phyloP scores from a whole-genome alignment of 164 flowering plant genomes.

The Chimonanthus salicifolius region DNA sequence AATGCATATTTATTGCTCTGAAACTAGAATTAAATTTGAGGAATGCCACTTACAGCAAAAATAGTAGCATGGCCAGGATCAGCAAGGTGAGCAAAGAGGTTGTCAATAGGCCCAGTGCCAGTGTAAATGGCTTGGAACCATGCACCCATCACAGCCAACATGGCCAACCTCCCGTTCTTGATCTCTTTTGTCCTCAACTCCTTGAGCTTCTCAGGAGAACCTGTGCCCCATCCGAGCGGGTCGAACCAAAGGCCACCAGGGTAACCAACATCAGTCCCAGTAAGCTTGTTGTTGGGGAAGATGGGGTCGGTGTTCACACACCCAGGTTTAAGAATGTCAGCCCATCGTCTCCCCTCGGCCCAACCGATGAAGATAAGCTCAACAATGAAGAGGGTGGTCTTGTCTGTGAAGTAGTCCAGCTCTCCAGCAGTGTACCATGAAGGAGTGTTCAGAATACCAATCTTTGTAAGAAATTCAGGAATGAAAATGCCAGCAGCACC shows the following conservation, averaged over 20 bases:
- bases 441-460: conserved; percentile 94
- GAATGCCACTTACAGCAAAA: conserved; percentile 57
- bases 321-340: conserved; percentile 85
- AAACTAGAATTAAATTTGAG: background rate
- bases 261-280: conserved; percentile 95
- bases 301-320: conserved; percentile 94
- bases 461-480: conserved; percentile 85
- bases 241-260: conserved; percentile 99
- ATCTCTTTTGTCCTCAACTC: conserved; percentile 94
- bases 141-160: conserved; percentile 98
- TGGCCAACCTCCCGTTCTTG: conserved; percentile 93
- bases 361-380: conserved; percentile 93
- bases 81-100: conserved; percentile 95
- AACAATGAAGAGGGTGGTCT: conserved; percentile 78
- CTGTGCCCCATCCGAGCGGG: conserved; percentile 92
- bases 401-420: conserved; percentile 92
- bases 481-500: conserved; percentile 99
- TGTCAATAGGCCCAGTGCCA: conserved; percentile 95
- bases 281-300: conserved; percentile 97
- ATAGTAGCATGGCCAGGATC: conserved; percentile 97
- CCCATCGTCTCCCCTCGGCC: conserved; percentile 47
- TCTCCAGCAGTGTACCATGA: conserved; percentile 98
- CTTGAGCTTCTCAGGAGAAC: conserved; percentile 70
- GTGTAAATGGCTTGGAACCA: conserved; percentile 94
- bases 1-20: background rate